Evolutionary conservation across 2,329 filamentous ascomycete genomes (phyloP).

Genomic region (Cadophora sp.): DNA sequence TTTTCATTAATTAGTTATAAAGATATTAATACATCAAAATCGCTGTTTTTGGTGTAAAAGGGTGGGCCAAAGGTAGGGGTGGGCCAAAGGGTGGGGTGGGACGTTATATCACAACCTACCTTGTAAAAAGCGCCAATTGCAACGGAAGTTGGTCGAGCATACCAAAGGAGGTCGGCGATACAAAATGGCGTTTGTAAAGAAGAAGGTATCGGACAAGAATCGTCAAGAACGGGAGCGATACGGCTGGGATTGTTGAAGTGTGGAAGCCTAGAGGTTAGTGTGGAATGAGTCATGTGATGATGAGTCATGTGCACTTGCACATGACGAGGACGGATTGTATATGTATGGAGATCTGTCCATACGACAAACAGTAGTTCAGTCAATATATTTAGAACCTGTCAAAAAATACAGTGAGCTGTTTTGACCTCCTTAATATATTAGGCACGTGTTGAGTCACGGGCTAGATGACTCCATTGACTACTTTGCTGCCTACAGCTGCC

Average conservation of each 20-base stretch:
- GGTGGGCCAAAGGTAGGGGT: too few species aligned
- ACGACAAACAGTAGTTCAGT: conserved; percentile 14
- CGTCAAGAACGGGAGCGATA: too few species aligned
- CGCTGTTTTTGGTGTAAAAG: too few species aligned
- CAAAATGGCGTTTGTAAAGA: conserved; percentile 22
- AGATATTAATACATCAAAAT: too few species aligned
- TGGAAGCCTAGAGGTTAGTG: conserved; percentile 16
- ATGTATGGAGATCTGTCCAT: conserved; percentile 17
- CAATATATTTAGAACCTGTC: conserved; percentile 14
- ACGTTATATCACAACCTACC: conserved; percentile 19
- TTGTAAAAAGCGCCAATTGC: conserved; percentile 14
- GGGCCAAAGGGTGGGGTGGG: too few species aligned
- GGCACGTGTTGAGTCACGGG: conserved; percentile 1
- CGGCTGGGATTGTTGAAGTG: background rate
- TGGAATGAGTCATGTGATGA: conserved; percentile 14
- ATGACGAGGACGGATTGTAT: conserved; percentile 16
- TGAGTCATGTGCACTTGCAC: conserved; percentile 15
- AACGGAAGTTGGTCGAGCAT: conserved; percentile 18
- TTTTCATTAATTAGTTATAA: too few species aligned
- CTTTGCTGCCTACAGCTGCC: conserved; percentile 16
- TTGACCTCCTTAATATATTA: background rate
- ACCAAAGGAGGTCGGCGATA: conserved; percentile 23
- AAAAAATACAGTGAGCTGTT: background rate
- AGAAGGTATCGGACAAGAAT: too few species aligned
- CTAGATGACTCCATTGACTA: background rate